Evolutionary conservation across 2,329 filamentous ascomycete species (phyloP).

Genomic region (Calonectria pseudoreteaudii): DNA sequence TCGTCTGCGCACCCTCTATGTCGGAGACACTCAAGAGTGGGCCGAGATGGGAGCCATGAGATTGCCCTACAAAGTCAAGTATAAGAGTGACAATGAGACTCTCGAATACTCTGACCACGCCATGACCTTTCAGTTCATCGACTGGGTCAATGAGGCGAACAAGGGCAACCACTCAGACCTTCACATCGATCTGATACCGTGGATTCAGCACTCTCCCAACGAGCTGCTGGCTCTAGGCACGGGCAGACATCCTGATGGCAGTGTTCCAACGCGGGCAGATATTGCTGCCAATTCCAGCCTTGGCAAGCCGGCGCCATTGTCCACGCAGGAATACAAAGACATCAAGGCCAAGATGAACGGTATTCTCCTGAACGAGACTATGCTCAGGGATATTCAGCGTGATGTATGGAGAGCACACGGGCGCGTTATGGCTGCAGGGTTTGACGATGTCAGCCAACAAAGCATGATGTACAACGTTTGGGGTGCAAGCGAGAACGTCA

Average conservation of each 20-base stretch:
- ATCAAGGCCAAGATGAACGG: conserved; percentile 24
- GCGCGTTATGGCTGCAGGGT: conserved; percentile 8
- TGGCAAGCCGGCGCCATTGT: background rate
- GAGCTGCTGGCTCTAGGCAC: conserved; percentile 23
- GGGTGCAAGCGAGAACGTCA: conserved; percentile 20
- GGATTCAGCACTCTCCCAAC: conserved; percentile 59
- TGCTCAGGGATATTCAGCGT: background rate
- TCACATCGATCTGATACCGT: conserved; percentile 71
- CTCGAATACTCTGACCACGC: conserved; percentile 71
- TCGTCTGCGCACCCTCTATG: conserved; percentile 72
- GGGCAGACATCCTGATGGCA: conserved; percentile 9
- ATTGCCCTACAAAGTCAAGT: conserved; percentile 66
- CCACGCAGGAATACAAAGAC: conserved; percentile 17
- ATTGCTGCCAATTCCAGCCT: conserved; percentile 6
- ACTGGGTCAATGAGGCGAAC: conserved; percentile 71
- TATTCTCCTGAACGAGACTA: conserved; percentile 31
- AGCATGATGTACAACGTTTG: conserved; percentile 21
- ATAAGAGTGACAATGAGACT: conserved; percentile 65
- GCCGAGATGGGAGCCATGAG: conserved; percentile 74
- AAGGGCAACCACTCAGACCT: conserved; percentile 55
- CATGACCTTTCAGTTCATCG: conserved; percentile 73
- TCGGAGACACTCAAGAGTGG: conserved; percentile 55
- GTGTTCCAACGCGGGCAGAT: background rate
- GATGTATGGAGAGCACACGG: conserved; percentile 26
- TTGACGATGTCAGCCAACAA: conserved; percentile 23